Conservation (phyloP, 176 grass and related monocot species). For the Oryza glumipatula region DNA sequence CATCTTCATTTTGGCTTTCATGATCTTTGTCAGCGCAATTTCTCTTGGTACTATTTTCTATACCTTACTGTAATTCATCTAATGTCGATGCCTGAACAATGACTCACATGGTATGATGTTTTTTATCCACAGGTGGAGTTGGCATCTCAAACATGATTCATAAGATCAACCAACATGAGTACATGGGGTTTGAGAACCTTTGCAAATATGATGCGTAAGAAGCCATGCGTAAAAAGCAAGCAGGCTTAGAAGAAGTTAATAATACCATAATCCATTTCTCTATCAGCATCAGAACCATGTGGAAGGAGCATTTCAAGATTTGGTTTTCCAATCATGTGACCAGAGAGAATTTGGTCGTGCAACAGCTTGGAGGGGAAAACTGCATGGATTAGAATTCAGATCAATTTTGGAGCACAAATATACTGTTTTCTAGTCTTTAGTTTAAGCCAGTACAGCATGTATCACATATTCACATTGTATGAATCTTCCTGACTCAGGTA, state of each 20-base stretch:
- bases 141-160: slow-evolving; percentile 80
- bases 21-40: slow-evolving; percentile 84
- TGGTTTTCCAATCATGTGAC: slow-evolving; percentile 1
- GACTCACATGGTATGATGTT: not conserved
- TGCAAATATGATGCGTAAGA: slow-evolving; percentile 69
- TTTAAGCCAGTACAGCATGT: not conserved
- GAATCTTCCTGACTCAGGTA: slow-evolving; percentile 9
- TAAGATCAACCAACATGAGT: slow-evolving; percentile 64
- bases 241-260: not conserved
- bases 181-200: slow-evolving; percentile 93
- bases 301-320: slow-evolving; percentile 1
- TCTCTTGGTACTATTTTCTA: slow-evolving; percentile 61
- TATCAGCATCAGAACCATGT: not conserved
- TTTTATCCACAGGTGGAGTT: slow-evolving; percentile 68
- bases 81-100: not conserved
- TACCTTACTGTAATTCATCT: not conserved
- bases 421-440: slow-evolving; percentile 13
- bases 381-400: not conserved
- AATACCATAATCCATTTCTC: not conserved
- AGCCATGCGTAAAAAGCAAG: slow-evolving; percentile 41
- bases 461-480: slow-evolving; percentile 25
- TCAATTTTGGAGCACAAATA: slow-evolving; percentile 28
- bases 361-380: not conserved
- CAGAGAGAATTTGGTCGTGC: not conserved
- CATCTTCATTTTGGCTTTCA: slow-evolving; percentile 91